Percentiles rank a stretch among this genome's conserved stretches.
phyloP scores from a whole-genome alignment of 2,329 filamentous ascomycete genomes.

The Pseudocercospora macadamiae region DNA sequence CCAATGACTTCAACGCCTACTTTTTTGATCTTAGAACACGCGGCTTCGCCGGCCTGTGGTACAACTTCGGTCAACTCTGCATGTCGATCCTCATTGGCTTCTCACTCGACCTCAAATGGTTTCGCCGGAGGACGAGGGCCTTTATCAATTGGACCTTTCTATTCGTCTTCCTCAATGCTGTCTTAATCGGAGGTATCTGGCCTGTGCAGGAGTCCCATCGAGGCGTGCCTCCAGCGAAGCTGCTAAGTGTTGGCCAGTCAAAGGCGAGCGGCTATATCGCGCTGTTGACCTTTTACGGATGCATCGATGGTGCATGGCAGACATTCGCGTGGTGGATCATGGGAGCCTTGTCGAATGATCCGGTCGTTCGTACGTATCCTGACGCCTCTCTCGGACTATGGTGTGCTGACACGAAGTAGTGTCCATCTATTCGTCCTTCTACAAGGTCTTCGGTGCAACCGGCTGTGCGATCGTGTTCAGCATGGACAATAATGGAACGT shows the following conservation, averaged over 20 bases:
- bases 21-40: constrained; percentile 6
- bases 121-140: neutral
- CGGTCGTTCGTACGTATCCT: neutral
- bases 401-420: neutral
- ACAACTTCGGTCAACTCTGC: constrained; percentile 1
- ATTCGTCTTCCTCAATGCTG: constrained; percentile 2
- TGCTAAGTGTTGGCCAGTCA: neutral
- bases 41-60: constrained; percentile 4
- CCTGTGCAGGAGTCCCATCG: neutral
- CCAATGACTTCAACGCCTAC: constrained; percentile 10
- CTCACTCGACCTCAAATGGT: constrained; percentile 1
- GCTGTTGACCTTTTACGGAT: neutral
- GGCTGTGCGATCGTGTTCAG: constrained; percentile 7
- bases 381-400: neutral
- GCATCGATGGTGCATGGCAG: constrained; percentile 9
- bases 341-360: constrained; percentile 8
- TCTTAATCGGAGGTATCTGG: constrained; percentile 7
- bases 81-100: constrained; percentile 1
- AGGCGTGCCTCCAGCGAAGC: constrained; percentile 3
- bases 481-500: neutral
- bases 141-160: constrained; percentile 5
- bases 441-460: constrained; percentile 2
- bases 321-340: constrained; percentile 9
- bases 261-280: neutral
- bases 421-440: constrained; percentile 5